Evolutionary conservation across 768 basidiomycete genomes (phyloP).

Genomic region (Astraeus odoratus): DNA sequence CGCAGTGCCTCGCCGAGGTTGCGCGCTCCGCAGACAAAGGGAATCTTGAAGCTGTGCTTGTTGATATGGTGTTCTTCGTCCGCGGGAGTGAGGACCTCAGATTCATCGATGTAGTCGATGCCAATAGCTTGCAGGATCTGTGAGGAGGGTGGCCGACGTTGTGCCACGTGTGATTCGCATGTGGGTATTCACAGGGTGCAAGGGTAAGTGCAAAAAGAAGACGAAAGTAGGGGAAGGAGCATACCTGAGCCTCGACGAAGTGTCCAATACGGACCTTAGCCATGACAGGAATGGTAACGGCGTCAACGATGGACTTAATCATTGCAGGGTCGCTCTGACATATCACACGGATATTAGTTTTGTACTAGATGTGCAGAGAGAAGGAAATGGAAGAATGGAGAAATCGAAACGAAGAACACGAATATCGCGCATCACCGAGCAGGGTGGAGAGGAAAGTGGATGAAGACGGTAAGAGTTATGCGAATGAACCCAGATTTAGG

Average conservation of each 20-base stretch:
- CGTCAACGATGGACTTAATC: slow-evolving; percentile 93
- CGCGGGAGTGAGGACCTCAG: slow-evolving; percentile 90
- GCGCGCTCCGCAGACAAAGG: slow-evolving; percentile 94
- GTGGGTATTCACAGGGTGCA: neutral
- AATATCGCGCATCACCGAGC: neutral
- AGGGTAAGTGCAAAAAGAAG: neutral
- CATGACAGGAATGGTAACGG: slow-evolving; percentile 97
- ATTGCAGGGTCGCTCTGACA: slow-evolving; percentile 83
- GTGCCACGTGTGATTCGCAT: neutral
- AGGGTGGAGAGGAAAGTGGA: neutral
- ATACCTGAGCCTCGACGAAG: slow-evolving; percentile 91
- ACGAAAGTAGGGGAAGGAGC: slow-evolving; percentile 6
- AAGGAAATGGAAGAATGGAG: neutral
- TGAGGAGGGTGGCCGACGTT: neutral
- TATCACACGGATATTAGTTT: neutral
- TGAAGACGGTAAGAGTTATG: neutral
- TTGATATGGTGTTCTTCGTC: slow-evolving; percentile 96
- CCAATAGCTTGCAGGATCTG: slow-evolving; percentile 92
- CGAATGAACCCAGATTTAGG: neutral
- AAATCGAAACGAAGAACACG: neutral
- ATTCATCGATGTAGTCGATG: slow-evolving; percentile 95
- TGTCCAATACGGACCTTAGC: slow-evolving; percentile 95
- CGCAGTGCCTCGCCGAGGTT: slow-evolving; percentile 95
- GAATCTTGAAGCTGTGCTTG: slow-evolving; percentile 92
- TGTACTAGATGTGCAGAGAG: neutral